These are phyloP conservation scores for Geotrichum restrictum DNA, from an alignment of 1,139 yeast species.

Conservation along the genomic window DNA sequence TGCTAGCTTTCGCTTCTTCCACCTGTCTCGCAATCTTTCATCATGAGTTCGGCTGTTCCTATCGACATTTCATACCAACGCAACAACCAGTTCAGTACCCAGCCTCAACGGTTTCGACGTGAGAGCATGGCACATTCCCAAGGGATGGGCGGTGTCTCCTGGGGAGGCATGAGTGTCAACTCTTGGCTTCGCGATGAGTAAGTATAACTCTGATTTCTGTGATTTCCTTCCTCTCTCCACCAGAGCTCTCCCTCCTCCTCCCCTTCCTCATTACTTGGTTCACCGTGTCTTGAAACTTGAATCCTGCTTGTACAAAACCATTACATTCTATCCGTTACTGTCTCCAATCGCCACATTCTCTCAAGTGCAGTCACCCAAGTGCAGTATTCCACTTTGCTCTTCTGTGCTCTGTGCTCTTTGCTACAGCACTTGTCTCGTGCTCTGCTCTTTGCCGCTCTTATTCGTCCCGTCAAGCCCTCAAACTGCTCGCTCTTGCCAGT, in stretches of 20 bases:
- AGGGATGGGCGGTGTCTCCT: slow-evolving; percentile 95
- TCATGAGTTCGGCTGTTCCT: slow-evolving; percentile 40
- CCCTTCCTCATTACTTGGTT: too few relatives aligned
- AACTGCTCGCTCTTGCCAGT: slow-evolving; percentile 25
- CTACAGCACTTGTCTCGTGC: not conserved
- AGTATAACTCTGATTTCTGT: slow-evolving; percentile 42
- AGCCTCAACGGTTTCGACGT: slow-evolving; percentile 49
- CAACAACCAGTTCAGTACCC: slow-evolving; percentile 23
- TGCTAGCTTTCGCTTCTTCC: too few relatives aligned
- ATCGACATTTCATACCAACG: slow-evolving; percentile 42
- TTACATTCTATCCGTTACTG: too few relatives aligned
- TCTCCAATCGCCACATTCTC: too few relatives aligned
- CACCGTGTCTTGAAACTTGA: not conserved
- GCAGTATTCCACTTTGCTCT: too few relatives aligned
- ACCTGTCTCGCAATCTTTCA: too few relatives aligned
- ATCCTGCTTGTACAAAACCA: too few relatives aligned
- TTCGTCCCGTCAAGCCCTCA: not conserved
- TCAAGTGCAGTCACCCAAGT: too few relatives aligned
- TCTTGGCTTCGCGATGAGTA: slow-evolving; percentile 90
- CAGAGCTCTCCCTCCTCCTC: too few relatives aligned
- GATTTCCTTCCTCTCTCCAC: not conserved
- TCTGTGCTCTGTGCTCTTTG: too few relatives aligned
- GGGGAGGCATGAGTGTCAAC: slow-evolving; percentile 85
- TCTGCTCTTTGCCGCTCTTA: not conserved
- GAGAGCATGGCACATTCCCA: slow-evolving; percentile 93